Evolutionary conservation across 148 eudicot species (phyloP).

Genomic region (Chenopodium suecicum): DNA sequence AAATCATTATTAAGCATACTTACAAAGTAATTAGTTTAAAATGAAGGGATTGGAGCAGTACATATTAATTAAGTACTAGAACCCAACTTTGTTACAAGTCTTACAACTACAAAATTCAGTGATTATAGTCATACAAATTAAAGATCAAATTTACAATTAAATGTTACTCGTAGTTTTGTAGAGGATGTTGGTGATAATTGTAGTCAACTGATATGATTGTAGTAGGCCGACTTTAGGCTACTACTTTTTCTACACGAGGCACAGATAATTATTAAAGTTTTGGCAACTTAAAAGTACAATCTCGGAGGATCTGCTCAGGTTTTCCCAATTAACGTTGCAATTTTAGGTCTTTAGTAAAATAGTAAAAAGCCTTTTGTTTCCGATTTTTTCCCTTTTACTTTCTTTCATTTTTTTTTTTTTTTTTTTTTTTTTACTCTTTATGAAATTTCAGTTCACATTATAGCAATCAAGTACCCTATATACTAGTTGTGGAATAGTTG

Average conservation of each 20-base stretch:
- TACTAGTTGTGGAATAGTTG: no score
- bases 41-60: no score
- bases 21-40: no score
- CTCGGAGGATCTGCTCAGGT: background rate
- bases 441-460: background rate
- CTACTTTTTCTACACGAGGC: slow-evolving; percentile 27
- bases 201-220: slow-evolving; percentile 34
- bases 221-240: slow-evolving; percentile 36
- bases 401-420: no score
- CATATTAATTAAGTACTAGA: no score
- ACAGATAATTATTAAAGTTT: slow-evolving; percentile 23
- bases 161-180: background rate
- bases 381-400: no score
- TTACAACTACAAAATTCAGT: background rate
- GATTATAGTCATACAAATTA: background rate
- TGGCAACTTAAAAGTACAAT: slow-evolving; percentile 27
- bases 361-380: background rate
- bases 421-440: no score
- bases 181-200: background rate
- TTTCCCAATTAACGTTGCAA: background rate
- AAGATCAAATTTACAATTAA: no score
- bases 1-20: no score
- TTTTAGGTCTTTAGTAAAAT: background rate
- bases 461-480: background rate
- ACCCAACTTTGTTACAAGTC: no score